A percentile compares a stretch with the other conserved stretches of the same genome.
Evolutionary conservation across 352 stramenopile species (phyloP).

Genomic region (Phytophthora constricta): DNA sequence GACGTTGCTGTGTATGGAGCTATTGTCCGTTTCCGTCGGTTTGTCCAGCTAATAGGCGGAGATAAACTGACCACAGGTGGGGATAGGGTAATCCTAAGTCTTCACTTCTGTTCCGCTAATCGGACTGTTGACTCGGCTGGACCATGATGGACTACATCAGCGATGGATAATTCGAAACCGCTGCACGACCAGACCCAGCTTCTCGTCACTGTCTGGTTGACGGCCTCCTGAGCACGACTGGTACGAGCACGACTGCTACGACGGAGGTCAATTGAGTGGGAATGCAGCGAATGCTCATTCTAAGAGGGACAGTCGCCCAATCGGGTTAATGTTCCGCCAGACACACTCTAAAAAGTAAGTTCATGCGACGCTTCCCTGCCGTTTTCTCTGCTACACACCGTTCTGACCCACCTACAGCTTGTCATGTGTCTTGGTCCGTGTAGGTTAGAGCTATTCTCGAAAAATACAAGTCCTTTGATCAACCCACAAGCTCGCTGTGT

Average conservation of each 20-base stretch:
- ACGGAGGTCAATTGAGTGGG: not conserved
- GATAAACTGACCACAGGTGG: not conserved
- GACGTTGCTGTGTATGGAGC: slow-evolving; percentile 2
- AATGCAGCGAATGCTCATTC: slow-evolving; percentile 3
- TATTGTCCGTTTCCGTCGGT: not conserved
- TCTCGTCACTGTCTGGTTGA: not conserved
- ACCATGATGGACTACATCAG: not conserved
- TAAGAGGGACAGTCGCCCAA: slow-evolving; percentile 9
- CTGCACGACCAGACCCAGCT: too few species aligned
- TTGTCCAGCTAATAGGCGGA: not conserved
- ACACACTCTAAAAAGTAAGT: slow-evolving; percentile 2
- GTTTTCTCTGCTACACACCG: not conserved
- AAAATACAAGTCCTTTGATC: not conserved
- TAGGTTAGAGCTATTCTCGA: not conserved
- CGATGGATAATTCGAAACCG: not conserved
- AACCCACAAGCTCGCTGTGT: not conserved
- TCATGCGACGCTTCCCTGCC: not conserved
- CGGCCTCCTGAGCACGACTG: not conserved
- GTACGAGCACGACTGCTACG: not conserved
- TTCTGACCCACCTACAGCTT: slow-evolving; percentile 1
- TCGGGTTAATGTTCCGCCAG: slow-evolving; percentile 2
- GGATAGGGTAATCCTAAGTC: slow-evolving; percentile 1
- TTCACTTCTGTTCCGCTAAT: not conserved
- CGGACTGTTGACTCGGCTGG: too few species aligned
- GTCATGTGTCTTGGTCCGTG: not conserved